A percentile compares a stretch with the other conserved stretches of the same genome.
Evolutionary conservation across 2,329 filamentous ascomycete species (phyloP).

Genomic region (Epichloe bromicola): DNA sequence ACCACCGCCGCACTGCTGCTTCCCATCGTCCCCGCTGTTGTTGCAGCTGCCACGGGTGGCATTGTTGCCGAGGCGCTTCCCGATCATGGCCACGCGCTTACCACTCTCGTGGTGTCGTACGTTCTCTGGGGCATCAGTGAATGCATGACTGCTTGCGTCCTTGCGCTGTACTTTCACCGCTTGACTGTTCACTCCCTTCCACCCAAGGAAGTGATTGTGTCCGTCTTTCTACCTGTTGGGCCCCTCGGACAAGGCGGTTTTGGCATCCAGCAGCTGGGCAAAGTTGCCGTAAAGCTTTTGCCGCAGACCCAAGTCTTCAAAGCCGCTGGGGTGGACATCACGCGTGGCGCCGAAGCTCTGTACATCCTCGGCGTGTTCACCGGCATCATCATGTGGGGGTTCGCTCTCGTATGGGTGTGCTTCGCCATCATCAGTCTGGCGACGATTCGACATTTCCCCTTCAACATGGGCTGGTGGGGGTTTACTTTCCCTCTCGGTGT

Average conservation of each 20-base stretch:
- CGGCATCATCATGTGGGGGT: slow-evolving; percentile 31
- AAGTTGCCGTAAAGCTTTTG: slow-evolving; percentile 29
- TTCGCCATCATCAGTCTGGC: slow-evolving; percentile 29
- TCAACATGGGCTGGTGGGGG: slow-evolving; percentile 36
- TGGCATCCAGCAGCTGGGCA: slow-evolving; percentile 38
- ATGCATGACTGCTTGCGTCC: slow-evolving; percentile 44
- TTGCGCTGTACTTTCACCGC: slow-evolving; percentile 58
- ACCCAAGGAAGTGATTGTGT: slow-evolving; percentile 53
- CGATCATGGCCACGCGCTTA: slow-evolving; percentile 39
- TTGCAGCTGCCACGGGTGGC: slow-evolving; percentile 52
- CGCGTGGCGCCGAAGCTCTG: slow-evolving; percentile 29
- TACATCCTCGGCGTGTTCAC: slow-evolving; percentile 43
- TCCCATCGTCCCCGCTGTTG: slow-evolving; percentile 53
- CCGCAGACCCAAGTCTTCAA: slow-evolving; percentile 31
- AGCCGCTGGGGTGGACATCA: slow-evolving; percentile 20
- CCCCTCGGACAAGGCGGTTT: slow-evolving; percentile 55
- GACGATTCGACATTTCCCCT: slow-evolving; percentile 27
- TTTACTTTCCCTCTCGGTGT: slow-evolving; percentile 35
- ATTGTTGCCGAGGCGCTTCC: slow-evolving; percentile 48
- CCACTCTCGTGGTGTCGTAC: slow-evolving; percentile 52
- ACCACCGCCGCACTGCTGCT: slow-evolving; percentile 55
- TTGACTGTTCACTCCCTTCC: slow-evolving; percentile 54
- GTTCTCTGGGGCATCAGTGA: slow-evolving; percentile 55
- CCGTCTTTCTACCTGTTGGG: slow-evolving; percentile 53
- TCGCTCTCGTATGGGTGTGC: slow-evolving; percentile 29